phyloP scores from a whole-genome alignment of 2,329 filamentous ascomycete species.

The Aschersonia sp. region DNA sequence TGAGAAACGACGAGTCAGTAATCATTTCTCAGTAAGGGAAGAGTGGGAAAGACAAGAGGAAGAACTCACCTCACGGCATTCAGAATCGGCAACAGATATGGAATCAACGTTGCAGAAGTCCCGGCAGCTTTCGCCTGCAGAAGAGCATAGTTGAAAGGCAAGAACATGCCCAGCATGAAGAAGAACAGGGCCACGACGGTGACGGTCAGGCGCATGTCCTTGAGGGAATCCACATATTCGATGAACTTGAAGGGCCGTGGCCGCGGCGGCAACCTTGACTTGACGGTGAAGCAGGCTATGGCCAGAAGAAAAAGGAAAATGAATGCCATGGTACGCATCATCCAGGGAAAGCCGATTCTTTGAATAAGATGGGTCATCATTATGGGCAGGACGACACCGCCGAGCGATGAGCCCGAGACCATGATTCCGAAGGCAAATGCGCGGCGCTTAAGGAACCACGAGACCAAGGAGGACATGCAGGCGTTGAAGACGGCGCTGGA shows the following conservation, averaged over 20 bases:
- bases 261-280: conserved; percentile 28
- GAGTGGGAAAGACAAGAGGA: background rate
- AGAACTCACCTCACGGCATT: conserved; percentile 30
- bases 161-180: conserved; percentile 40
- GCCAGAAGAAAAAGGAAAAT: conserved; percentile 24
- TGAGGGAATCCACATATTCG: conserved; percentile 32
- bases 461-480: conserved; percentile 25
- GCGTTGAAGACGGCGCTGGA: conserved; percentile 27
- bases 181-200: conserved; percentile 33
- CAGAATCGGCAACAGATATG: conserved; percentile 41
- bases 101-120: conserved; percentile 23
- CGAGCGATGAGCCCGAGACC: conserved; percentile 37
- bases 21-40: background rate
- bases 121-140: conserved; percentile 30
- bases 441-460: conserved; percentile 38
- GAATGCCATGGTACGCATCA: conserved; percentile 31
- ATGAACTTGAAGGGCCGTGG: conserved; percentile 26
- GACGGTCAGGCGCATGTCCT: conserved; percentile 28
- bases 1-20: conserved; percentile 7
- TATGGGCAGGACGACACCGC: conserved; percentile 45
- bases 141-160: conserved; percentile 38
- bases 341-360: conserved; percentile 29
- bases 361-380: conserved; percentile 41
- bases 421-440: conserved; percentile 39
- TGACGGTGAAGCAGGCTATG: conserved; percentile 21